Percentiles rank a stretch among this genome's conserved stretches.
Evolutionary conservation across 2,329 filamentous ascomycete genomes (phyloP).

Genomic region (Penicillium sp.): DNA sequence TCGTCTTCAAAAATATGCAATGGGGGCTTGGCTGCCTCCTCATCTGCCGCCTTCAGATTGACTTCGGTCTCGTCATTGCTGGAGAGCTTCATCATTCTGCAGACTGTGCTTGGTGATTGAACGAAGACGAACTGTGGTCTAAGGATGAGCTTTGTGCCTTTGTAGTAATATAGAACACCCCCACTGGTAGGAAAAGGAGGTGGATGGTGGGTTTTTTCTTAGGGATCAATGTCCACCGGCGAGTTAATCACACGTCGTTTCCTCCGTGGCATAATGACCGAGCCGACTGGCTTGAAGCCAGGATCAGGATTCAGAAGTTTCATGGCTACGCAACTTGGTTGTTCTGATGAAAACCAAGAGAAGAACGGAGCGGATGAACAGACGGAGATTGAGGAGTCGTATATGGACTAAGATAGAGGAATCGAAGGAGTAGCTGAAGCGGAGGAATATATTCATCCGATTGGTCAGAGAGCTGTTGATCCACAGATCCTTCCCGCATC

Average conservation of each 20-base stretch:
- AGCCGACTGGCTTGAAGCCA: not conserved
- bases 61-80: not conserved
- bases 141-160: not conserved
- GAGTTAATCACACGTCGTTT: not conserved
- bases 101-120: not conserved
- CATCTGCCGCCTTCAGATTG: not conserved
- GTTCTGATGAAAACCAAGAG: no score
- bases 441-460: not conserved
- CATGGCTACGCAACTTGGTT: not conserved
- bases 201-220: not conserved
- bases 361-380: not conserved
- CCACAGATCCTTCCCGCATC: not conserved
- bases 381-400: not conserved
- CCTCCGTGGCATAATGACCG: not conserved
- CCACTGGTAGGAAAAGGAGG: not conserved
- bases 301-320: not conserved
- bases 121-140: not conserved
- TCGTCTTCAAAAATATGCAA: not conserved
- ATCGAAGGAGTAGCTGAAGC: not conserved
- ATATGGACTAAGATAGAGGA: not conserved
- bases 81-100: not conserved
- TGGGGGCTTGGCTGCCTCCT: not conserved
- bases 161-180: not conserved
- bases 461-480: not conserved
- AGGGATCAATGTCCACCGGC: not conserved